Evolutionary conservation across 768 basidiomycete species (phyloP), one percentile per base, ranked within the genome.

Genomic region (Multifurca ochricompacta): DNA sequence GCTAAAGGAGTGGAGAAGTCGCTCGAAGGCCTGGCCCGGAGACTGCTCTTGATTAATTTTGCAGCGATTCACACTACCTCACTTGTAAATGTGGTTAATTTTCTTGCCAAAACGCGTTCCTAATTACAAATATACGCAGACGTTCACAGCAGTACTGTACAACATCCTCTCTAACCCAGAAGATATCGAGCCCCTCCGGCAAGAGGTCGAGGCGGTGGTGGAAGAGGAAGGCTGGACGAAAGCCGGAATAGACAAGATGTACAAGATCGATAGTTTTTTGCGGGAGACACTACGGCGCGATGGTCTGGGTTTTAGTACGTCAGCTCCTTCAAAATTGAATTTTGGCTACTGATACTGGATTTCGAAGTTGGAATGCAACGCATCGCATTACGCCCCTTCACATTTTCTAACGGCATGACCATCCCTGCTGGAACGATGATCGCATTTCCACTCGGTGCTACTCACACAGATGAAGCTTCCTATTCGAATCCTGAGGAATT

Each of bases 391-490:
- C 64, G 69, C 48, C 71, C 74, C 37, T 71, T 71, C 61, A 72
- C 68, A 1, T 71, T 79, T 48, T 74, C 73, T 3, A 70, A 78
- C 59, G 76, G 75, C 5, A 71, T 69, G 1, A 56, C 60, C 39
- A 58, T 78, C 11, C 75, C 75, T 4, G 62, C 64, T 31, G 74
- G 73, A 2, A 69, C 71, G 1, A 62, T 67, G 27, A 53, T 77
- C 7, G 60, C 64, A 8, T 61, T 69, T 2, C 62, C 73, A 0
- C 35, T 61, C 13, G 53, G 52, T 13, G 63, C 65, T 4, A 66
- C 66, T 34, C 75, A 77, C 48, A 41, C 18, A 19, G 63, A 66
- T 46, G 56, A 65, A 53, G 51, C 47, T 11, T 50, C 68, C 34
- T 75, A 74, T 59, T 25, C 58, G 0, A 60, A 73, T 46, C 59